phyloP scores from a whole-genome alignment of 352 stramenopile species.

The Phytophthora sojae region DNA sequence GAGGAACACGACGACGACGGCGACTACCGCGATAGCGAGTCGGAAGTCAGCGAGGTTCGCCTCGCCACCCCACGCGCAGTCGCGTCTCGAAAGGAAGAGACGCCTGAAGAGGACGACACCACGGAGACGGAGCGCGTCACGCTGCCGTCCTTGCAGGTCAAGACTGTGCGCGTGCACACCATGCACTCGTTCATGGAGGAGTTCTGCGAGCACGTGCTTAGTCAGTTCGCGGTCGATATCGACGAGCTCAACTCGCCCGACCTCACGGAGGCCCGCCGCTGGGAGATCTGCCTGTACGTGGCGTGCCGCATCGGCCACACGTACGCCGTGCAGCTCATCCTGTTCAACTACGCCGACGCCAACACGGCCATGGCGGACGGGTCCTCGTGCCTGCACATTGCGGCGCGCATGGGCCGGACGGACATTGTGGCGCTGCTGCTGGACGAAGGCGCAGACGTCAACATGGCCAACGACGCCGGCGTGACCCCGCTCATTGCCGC shows the following conservation, averaged over 20 bases:
- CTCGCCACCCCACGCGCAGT: conserved; percentile 22
- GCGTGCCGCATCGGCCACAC: conserved; percentile 77
- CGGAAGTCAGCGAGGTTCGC: conserved; percentile 29
- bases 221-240: conserved; percentile 72
- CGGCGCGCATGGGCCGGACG: conserved; percentile 69
- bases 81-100: conserved; percentile 24
- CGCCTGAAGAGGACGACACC: conserved; percentile 14
- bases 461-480: conserved; percentile 62
- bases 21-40: conserved; percentile 8
- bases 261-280: conserved; percentile 61
- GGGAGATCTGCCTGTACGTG: conserved; percentile 79
- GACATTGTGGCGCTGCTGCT: conserved; percentile 73
- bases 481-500: conserved; percentile 80
- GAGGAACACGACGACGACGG: conserved; percentile 28
- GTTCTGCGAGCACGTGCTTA: conserved; percentile 74
- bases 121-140: conserved; percentile 9
- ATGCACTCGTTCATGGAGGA: conserved; percentile 86
- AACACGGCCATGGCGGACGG: conserved; percentile 68
- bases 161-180: conserved; percentile 68
- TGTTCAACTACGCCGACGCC: conserved; percentile 79
- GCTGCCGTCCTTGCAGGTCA: conserved; percentile 64
- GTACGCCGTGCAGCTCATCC: conserved; percentile 76
- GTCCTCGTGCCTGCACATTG: conserved; percentile 79
- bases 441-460: conserved; percentile 70
- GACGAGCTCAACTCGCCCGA: conserved; percentile 54